Evolutionary conservation across 495 filamentous ascomycete genomes (phyloP), one percentile per base, ranked within the genome.

Genomic region (Xylaria venustula): DNA sequence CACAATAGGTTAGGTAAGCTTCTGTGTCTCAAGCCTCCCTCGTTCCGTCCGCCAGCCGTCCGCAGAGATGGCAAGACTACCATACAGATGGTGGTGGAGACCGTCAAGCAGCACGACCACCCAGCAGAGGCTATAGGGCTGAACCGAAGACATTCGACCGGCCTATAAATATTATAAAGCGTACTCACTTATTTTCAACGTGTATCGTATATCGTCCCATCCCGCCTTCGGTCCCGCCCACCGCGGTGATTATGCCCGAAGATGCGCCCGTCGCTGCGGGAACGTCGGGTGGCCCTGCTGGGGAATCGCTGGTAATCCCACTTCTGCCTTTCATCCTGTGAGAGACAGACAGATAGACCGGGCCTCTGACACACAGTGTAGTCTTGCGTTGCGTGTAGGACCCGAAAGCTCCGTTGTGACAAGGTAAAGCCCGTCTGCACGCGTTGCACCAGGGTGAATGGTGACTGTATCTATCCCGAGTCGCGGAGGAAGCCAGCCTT

Each of bases 401-500:
- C 80, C 58, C 81, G 85, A 60, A 86, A 88, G 64, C 83, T 88
- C 57, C 79, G 80, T 74, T 90, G 88, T 64, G 88, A 90, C 70
- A 82, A 85, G 19, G 79, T 71, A 36, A 82, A 79, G 61, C 91
- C 90, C 2, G 85, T 83, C 34, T 95, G 91, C 69, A 82, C 84
- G 23, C 90, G 90, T 12, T 95, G 91, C 68, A 80, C 82, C 23
- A 80, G 87, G 59, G 67, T 90, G 30, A 81, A 84, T 40, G 84
- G 87, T 73, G 87, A 88, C 50, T 95, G 91, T 73, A 75, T 86
- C 6, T 95, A 92, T 67, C 91, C 92, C 67, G 91, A 93, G 71
- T 87, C 88, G 49, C 83, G 91, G 64, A 87, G 89, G 77, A 95
- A 93, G 76, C 92, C 91, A 58, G 88, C 90, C 25, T 90, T 89